These are phyloP conservation scores for Arachnomyces sp. DNA, from an alignment of 2,329 filamentous ascomycete genomes.

Conservation along the genomic window DNA sequence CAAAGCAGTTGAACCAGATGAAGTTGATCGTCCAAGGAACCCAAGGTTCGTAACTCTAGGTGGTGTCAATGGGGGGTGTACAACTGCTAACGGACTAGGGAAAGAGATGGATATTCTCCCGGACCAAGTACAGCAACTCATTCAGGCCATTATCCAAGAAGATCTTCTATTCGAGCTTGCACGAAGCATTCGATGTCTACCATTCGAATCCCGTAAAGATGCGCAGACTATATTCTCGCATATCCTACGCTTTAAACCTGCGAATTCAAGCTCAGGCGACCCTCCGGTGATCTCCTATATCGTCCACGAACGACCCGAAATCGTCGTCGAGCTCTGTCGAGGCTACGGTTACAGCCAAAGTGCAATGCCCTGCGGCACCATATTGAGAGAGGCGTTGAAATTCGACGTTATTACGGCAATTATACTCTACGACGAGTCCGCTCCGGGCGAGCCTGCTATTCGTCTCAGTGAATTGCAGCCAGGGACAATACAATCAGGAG, in stretches of 20 bases:
- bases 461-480: slow-evolving; percentile 72
- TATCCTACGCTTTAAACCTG: slow-evolving; percentile 80
- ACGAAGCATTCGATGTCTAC: slow-evolving; percentile 71
- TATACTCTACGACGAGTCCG: slow-evolving; percentile 85
- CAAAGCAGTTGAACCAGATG: slow-evolving; percentile 80
- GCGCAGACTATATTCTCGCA: slow-evolving; percentile 93
- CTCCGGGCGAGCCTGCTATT: slow-evolving; percentile 63
- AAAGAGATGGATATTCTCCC: slow-evolving; percentile 78
- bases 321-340: slow-evolving; percentile 79
- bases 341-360: slow-evolving; percentile 88
- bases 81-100: slow-evolving; percentile 10
- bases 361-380: slow-evolving; percentile 82
- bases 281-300: slow-evolving; percentile 84
- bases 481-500: slow-evolving; percentile 65
- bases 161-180: slow-evolving; percentile 82
- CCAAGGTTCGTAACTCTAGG: slow-evolving; percentile 52
- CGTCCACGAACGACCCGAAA: slow-evolving; percentile 75
- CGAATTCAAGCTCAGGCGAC: slow-evolving; percentile 59
- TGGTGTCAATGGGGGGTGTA: slow-evolving; percentile 5
- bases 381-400: slow-evolving; percentile 82
- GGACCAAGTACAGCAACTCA: slow-evolving; percentile 79
- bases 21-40: slow-evolving; percentile 90
- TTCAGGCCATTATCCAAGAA: slow-evolving; percentile 78
- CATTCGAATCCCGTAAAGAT: slow-evolving; percentile 94
- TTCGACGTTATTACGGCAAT: slow-evolving; percentile 85